These are phyloP conservation scores for Arthrocladium fulminans DNA, from an alignment of 2,329 filamentous ascomycete genomes.

Conservation along the genomic window DNA sequence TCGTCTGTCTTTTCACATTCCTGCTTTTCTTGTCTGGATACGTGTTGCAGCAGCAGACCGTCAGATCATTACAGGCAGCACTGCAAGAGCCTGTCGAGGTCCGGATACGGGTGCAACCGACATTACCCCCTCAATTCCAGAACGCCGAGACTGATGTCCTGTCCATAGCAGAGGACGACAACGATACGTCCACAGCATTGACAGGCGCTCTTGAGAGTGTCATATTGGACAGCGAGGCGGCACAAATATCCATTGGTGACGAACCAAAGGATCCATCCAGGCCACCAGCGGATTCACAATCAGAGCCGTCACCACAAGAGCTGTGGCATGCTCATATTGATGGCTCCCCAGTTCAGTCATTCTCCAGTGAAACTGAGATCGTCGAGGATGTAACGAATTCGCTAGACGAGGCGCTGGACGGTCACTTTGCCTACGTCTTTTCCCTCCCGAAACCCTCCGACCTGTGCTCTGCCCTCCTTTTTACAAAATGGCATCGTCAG, in stretches of 20 bases:
- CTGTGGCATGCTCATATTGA: conserved; percentile 4
- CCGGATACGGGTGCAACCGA: conserved; percentile 19
- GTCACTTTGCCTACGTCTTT: conserved; percentile 30
- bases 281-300: not conserved
- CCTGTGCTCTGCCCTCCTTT: conserved; percentile 38
- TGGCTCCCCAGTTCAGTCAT: not conserved
- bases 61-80: conserved; percentile 65
- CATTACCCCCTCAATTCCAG: conserved; percentile 19
- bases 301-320: not conserved
- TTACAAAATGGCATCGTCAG: conserved; percentile 30
- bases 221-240: not conserved
- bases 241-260: not conserved
- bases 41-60: conserved; percentile 74
- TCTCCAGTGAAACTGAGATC: not conserved
- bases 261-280: not conserved
- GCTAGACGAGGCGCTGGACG: not conserved
- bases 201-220: not conserved
- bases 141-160: conserved; percentile 13
- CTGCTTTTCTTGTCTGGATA: conserved; percentile 84
- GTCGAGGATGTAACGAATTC: not conserved
- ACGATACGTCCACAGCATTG: conserved; percentile 10
- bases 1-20: conserved; percentile 66
- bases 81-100: conserved; percentile 47
- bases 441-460: conserved; percentile 35
- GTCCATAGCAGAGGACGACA: conserved; percentile 5